Base-by-base conservation (phyloP, 2,329 filamentous ascomycete genomes). In the Penicillium brevicompactum region DNA sequence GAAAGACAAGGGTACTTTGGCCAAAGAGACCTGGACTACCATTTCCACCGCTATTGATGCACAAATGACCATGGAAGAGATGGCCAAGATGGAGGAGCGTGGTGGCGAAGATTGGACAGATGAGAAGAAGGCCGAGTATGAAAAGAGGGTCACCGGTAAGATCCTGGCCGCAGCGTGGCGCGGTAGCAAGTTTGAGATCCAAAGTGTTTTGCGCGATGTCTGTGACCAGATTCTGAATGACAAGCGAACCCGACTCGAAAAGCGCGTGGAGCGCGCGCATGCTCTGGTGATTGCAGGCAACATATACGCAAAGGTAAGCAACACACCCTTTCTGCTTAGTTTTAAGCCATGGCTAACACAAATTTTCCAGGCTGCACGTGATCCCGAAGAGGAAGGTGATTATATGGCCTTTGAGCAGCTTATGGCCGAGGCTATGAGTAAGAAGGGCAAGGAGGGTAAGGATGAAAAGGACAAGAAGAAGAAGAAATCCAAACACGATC, bases 381-480 rank as follows among this genome's bases (percentile, higher is more conserved):
- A 93, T 51, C 89, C 93, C 41, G 94, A 99, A 62, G 94, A 99
- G 79, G 94, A 99, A 76, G 93, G 94, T 61, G 94, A 97, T 69
- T 97, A 96, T 77, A 95, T 99, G 85, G 92, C 93, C 14, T 99
- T 99, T 66, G 94, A 99, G 74, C 92, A 97, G 76, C 87, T 99
- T 53, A 96, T 99, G 75, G 92, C 94, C 48, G 94, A 99, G 73
- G 93, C 93, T 4, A 92, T 92, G 54, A 89, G 92, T 51, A 97
- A 97, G 84, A 96, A 97, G 77, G 91, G 94, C 63, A 83, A 84
- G 69, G 84, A 97, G 77, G 91, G 94, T 63, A 83, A 84, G 69
- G 84, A 87, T 69, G 87, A 91, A 73, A 89, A 93, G 68, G 85
- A 90, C 53, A 88, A 91, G 71, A 78, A 82, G 58, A 75, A 81